phyloP scores from a whole-genome alignment of 768 basidiomycete genomes.

The Tylopilus plumbeoviolaceoides region DNA sequence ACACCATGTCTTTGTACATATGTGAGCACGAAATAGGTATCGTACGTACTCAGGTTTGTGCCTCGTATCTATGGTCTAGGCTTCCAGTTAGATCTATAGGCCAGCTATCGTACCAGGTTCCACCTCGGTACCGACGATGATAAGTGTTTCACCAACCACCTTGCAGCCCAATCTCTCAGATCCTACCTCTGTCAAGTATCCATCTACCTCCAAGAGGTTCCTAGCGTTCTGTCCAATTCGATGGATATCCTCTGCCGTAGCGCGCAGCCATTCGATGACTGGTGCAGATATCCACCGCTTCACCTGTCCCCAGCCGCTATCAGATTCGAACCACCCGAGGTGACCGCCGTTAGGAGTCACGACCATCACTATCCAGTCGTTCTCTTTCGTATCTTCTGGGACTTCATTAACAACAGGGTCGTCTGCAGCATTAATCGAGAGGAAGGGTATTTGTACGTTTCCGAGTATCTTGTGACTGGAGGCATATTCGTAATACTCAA shows the following conservation, averaged over 20 bases:
- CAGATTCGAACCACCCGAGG: slow-evolving; percentile 77
- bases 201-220: slow-evolving; percentile 48
- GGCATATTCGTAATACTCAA: slow-evolving; percentile 46
- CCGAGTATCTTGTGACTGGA: slow-evolving; percentile 60
- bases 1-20: slow-evolving; percentile 9
- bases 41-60: not conserved
- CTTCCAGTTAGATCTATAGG: slow-evolving; percentile 36
- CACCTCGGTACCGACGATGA: slow-evolving; percentile 50
- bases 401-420: slow-evolving; percentile 70
- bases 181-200: slow-evolving; percentile 58
- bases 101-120: slow-evolving; percentile 59
- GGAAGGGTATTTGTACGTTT: slow-evolving; percentile 65
- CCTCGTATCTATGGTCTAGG: slow-evolving; percentile 3
- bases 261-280: slow-evolving; percentile 66
- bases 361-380: slow-evolving; percentile 54
- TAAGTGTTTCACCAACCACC: slow-evolving; percentile 48
- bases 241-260: slow-evolving; percentile 51
- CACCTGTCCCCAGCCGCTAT: slow-evolving; percentile 30
- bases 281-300: slow-evolving; percentile 67
- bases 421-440: slow-evolving; percentile 71
- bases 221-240: slow-evolving; percentile 30
- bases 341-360: slow-evolving; percentile 69
- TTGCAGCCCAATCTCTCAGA: slow-evolving; percentile 54
- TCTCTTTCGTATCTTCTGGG: slow-evolving; percentile 52
- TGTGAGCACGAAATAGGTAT: slow-evolving; percentile 4